phyloP scores from a whole-genome alignment of 1,139 yeast species.

The Pneumocystis carinii region DNA sequence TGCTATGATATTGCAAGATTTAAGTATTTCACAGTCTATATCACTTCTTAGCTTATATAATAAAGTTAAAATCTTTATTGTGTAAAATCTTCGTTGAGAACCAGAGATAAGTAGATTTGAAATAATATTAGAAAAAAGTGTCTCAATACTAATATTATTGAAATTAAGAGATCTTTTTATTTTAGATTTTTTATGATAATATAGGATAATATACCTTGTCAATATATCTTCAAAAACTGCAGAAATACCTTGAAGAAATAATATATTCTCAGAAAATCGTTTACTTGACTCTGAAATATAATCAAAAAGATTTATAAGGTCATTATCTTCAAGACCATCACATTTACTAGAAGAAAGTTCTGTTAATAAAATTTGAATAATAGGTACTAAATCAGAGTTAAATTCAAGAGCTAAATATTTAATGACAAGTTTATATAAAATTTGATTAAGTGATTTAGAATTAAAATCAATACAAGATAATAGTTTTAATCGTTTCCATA shows the following conservation, averaged over 20 bases:
- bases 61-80: constrained; percentile 5
- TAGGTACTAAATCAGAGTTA: not conserved
- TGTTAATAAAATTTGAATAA: not conserved
- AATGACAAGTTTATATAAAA: not conserved
- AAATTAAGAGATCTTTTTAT: constrained; percentile 3
- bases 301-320: not conserved
- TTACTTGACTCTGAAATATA: not conserved
- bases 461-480: not conserved
- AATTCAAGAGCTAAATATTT: not conserved
- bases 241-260: constrained; percentile 1
- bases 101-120: constrained; percentile 5
- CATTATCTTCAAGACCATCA: not conserved
- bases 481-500: not conserved
- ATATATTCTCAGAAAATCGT: not conserved
- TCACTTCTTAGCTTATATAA: not conserved
- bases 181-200: not conserved
- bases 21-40: constrained; percentile 19
- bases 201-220: not conserved
- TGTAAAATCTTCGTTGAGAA: constrained; percentile 4
- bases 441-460: not conserved
- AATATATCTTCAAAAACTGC: constrained; percentile 3
- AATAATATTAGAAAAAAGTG: not conserved
- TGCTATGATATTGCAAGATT: constrained; percentile 44
- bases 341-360: not conserved
- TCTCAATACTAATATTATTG: constrained; percentile 1